phyloP scores from a whole-genome alignment of 1,284 basidiomycete species.

The Pseudozyma hubeiensis region DNA sequence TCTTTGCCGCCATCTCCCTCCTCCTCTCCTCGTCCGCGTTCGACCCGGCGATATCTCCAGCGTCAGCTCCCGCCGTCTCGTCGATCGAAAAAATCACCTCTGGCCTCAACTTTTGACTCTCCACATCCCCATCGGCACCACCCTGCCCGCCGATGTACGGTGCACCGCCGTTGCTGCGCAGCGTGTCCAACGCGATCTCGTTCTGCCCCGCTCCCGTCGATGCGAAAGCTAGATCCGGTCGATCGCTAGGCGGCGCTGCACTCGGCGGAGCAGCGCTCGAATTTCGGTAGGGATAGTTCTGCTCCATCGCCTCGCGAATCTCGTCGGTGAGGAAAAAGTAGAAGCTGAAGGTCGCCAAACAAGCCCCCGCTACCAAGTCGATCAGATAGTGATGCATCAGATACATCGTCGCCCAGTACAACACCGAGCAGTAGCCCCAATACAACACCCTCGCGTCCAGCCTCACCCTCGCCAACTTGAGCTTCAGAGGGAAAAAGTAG shows the following conservation, averaged over 20 bases:
- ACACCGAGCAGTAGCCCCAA: constrained; percentile 86
- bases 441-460: constrained; percentile 72
- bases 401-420: constrained; percentile 97
- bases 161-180: constrained; percentile 30
- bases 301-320: constrained; percentile 62
- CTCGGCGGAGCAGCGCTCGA: constrained; percentile 41
- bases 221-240: constrained; percentile 49
- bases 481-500: constrained; percentile 85
- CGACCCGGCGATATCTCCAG: constrained; percentile 22
- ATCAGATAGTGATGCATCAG: constrained; percentile 82
- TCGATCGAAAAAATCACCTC: constrained; percentile 47
- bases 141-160: constrained; percentile 44
- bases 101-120: constrained; percentile 35
- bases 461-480: constrained; percentile 51
- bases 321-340: constrained; percentile 72
- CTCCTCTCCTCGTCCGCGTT: constrained; percentile 31
- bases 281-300: constrained; percentile 48
- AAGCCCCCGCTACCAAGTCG: constrained; percentile 92
- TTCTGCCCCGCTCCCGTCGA: constrained; percentile 2
- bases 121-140: constrained; percentile 32
- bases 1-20: constrained; percentile 17
- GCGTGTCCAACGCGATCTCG: constrained; percentile 28
- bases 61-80: constrained; percentile 14
- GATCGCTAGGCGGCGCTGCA: constrained; percentile 45
- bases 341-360: constrained; percentile 86